phyloP scores from a whole-genome alignment of 306 rosid species.

The Astragalus glycyphyllos region DNA sequence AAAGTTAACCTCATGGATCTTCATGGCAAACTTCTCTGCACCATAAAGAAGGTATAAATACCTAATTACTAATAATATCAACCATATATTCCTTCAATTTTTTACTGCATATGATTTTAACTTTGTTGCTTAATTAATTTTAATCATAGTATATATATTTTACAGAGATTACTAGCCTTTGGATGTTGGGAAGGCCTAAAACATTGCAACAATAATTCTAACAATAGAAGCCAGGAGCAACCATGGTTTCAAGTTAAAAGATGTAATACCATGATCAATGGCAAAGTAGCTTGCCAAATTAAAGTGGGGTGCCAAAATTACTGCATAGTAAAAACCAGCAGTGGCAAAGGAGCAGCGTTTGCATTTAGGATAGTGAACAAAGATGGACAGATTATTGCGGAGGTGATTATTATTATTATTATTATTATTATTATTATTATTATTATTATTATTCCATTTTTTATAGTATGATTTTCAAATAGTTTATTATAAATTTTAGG shows the following conservation, averaged over 20 bases:
- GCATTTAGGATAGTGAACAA: constrained; percentile 57
- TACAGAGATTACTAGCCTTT: constrained; percentile 65
- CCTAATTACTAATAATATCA: not conserved
- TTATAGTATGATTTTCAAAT: not conserved
- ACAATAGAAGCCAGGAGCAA: constrained; percentile 39
- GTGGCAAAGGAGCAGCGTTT: constrained; percentile 50
- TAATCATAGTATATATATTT: too few species aligned
- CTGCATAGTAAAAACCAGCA: constrained; percentile 53
- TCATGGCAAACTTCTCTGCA: constrained; percentile 62
- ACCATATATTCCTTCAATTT: too few species aligned
- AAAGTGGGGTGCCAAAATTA: constrained; percentile 59
- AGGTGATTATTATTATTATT: constrained; percentile 49
- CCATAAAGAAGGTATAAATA: constrained; percentile 72
- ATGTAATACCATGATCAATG: constrained; percentile 44
- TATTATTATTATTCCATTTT: not conserved
- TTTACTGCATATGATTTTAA: not conserved
- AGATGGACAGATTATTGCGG: constrained; percentile 66
- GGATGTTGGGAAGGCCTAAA: constrained; percentile 83
- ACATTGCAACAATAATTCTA: constrained; percentile 33
- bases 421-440: not conserved
- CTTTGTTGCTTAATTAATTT: not conserved
- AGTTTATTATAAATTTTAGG: not conserved
- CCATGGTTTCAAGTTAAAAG: constrained; percentile 72
- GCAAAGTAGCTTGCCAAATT: constrained; percentile 61
- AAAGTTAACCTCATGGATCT: constrained; percentile 92